Evolutionary conservation across 1,284 basidiomycete genomes (phyloP).

Genomic region (Trichosporon faecale): DNA sequence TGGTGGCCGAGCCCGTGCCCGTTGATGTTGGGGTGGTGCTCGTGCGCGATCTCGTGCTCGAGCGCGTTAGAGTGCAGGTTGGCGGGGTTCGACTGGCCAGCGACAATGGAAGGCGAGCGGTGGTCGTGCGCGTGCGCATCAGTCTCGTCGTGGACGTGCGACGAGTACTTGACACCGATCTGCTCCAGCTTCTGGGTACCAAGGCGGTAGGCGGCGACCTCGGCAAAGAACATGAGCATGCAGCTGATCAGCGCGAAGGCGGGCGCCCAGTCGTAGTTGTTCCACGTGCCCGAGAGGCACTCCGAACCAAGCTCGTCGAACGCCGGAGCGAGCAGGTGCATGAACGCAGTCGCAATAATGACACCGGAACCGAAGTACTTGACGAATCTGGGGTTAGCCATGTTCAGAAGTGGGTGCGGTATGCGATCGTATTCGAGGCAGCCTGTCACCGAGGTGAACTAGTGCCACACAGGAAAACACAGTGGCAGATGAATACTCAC

Average conservation of each 20-base stretch:
- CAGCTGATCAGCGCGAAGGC: constrained; percentile 76
- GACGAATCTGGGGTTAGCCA: constrained; percentile 61
- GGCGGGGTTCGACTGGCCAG: constrained; percentile 25
- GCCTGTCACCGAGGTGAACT: too few species aligned
- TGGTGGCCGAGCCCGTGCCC: constrained; percentile 3
- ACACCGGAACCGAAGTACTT: constrained; percentile 96
- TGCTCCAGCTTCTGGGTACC: constrained; percentile 47
- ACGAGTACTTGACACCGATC: constrained; percentile 43
- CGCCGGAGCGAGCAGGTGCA: constrained; percentile 76
- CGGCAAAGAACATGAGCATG: constrained; percentile 77
- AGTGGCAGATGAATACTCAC: constrained; percentile 55
- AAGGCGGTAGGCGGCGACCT: constrained; percentile 73
- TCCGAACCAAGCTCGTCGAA: constrained; percentile 65
- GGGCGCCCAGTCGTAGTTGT: constrained; percentile 71
- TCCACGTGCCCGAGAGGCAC: constrained; percentile 72
- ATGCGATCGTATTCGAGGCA: too few species aligned
- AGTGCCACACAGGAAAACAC: not conserved
- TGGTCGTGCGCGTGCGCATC: constrained; percentile 64
- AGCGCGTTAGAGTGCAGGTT: constrained; percentile 30
- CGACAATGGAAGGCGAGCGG: constrained; percentile 35
- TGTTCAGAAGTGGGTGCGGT: not conserved
- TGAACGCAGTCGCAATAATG: constrained; percentile 89
- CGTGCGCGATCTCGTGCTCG: constrained; percentile 12
- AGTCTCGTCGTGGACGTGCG: constrained; percentile 58
- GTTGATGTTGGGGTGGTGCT: constrained; percentile 12